Evolutionary conservation across 352 stramenopile genomes (phyloP), one percentile per base, ranked within the genome.

Genomic region (Pythium dissotocum): DNA sequence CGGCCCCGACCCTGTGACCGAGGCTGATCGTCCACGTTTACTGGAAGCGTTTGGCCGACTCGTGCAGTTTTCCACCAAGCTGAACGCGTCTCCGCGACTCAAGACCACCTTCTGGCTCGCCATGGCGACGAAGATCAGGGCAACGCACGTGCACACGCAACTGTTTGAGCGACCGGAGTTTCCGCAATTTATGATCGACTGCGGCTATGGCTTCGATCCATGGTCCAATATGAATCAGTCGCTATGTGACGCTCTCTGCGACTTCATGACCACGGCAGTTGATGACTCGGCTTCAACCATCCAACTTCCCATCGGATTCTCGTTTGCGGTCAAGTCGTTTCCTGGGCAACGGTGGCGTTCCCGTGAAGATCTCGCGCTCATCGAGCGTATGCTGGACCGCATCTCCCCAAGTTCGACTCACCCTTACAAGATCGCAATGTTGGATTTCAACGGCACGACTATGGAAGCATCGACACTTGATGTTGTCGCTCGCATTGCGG

Each of bases 81-180:
- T 67, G 7, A n/a, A 61, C 36, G 28, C 35, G n/a, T 67, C 59
- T 46, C 61, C 61, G 18, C 6, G 6, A 12, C 14, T 67, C 28
- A 61, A 67, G 52, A 67, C 32, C 21, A 24, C 59, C 38, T 67
- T 67, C 30, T 67, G 61, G 61, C 55, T 52, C 2, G 16, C 28
- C 2, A 56, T 67, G 36, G 61, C 40, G 10, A 28, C 38, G n/a
- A 16, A 6, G 14, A 8, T 18, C 21, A 9, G 14, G 42, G 5
- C 10, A 8, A 14, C 4, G 18, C 4, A 24, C 4, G 51, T 67
- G 16, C 36, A 48, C 33, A 44, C 4, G 14, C 2, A 14, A 7
- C 24, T 51, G 10, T 51, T 51, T 16, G 14, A 4, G 13, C 14
- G 1, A 7, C 42, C 42, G 4, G 8, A 32, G 38, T 67, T 61